Evolutionary conservation across 2,329 filamentous ascomycete species (phyloP).

Genomic region (Fusarium dlaminii): DNA sequence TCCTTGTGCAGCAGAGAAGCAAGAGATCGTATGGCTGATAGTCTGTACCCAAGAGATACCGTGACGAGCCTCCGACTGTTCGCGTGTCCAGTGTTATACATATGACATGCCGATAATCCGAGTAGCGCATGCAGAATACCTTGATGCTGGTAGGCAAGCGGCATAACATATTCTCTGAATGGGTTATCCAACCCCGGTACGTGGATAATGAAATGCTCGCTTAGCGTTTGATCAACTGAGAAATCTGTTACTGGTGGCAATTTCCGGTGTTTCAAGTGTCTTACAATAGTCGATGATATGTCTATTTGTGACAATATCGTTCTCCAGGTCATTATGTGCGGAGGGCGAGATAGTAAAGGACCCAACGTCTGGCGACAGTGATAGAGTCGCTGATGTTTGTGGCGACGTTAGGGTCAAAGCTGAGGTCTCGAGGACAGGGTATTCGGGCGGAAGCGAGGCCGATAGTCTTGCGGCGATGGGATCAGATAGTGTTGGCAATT

Average conservation of each 20-base stretch:
- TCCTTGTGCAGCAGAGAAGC: conserved; percentile 32
- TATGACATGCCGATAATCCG: conserved; percentile 41
- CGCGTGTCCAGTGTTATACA: conserved; percentile 24
- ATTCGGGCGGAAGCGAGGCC: background rate
- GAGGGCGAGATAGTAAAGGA: background rate
- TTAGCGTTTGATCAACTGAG: conserved; percentile 35
- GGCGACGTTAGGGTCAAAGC: background rate
- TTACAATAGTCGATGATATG: conserved; percentile 22
- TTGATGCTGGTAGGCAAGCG: conserved; percentile 37
- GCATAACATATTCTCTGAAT: conserved; percentile 36
- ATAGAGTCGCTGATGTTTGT: background rate
- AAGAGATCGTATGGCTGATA: conserved; percentile 37
- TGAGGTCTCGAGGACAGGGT: fast-evolving
- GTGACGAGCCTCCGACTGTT: conserved; percentile 14
- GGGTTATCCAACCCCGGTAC: conserved; percentile 34
- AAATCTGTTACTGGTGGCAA: background rate
- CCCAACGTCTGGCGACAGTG: background rate
- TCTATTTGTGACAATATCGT: conserved; percentile 6
- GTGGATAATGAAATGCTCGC: conserved; percentile 31
- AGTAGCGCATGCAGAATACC: conserved; percentile 43
- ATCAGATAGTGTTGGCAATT: fast-evolving
- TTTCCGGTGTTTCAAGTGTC: fast-evolving
- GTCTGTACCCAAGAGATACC: conserved; percentile 33
- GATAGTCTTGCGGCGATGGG: fast-evolving
- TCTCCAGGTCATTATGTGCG: background rate